Conservation (phyloP, 768 basidiomycete genomes). For the Phaeolepiota aurea region DNA sequence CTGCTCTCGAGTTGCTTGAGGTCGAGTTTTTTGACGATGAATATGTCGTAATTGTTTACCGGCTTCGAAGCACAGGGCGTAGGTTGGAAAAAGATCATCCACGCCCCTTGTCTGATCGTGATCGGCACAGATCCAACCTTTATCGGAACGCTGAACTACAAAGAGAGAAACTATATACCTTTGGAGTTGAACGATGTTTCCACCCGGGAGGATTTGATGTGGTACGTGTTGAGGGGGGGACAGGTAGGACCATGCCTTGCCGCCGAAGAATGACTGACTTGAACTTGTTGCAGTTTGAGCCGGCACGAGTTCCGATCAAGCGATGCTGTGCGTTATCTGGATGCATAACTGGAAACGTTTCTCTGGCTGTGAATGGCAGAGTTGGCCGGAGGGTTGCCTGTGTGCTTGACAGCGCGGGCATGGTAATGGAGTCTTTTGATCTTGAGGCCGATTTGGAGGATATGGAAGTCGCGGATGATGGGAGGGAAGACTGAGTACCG, state of each 20-base stretch:
- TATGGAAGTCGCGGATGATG: conserved; percentile 29
- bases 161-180: conserved; percentile 48
- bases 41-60: conserved; percentile 56
- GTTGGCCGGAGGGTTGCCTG: conserved; percentile 69
- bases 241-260: conserved; percentile 40
- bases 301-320: conserved; percentile 42
- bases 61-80: conserved; percentile 39
- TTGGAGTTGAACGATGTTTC: conserved; percentile 42
- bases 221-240: conserved; percentile 48
- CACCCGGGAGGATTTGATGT: conserved; percentile 63
- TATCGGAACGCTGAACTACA: conserved; percentile 59
- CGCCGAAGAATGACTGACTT: conserved; percentile 20
- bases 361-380: conserved; percentile 68
- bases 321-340: conserved; percentile 48
- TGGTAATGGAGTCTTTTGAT: conserved; percentile 65
- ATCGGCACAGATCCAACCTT: conserved; percentile 41
- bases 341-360: conserved; percentile 42
- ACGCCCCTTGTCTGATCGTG: conserved; percentile 21
- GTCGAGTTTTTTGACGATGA: conserved; percentile 78
- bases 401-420: conserved; percentile 58
- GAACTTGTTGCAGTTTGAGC: conserved; percentile 35
- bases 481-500: conserved; percentile 16
- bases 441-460: conserved; percentile 64
- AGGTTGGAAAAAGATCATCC: conserved; percentile 22
- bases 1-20: conserved; percentile 48